These are phyloP conservation scores for Trichoderma sp. DNA, from an alignment of 2,329 filamentous ascomycete species.

Conservation along the genomic window DNA sequence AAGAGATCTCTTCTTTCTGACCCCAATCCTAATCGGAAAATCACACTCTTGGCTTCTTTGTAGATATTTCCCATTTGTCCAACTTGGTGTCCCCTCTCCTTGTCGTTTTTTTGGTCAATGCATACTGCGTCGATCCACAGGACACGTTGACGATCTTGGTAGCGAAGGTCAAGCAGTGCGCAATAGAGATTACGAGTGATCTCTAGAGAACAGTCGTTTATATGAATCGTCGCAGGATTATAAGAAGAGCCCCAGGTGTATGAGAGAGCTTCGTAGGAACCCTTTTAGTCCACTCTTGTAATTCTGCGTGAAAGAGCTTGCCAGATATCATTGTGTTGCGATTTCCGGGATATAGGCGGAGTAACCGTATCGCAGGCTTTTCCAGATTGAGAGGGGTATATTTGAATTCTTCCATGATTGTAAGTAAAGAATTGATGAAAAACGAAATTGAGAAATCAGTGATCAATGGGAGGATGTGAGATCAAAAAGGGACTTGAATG, in stretches of 20 bases:
- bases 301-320: background rate
- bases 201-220: background rate
- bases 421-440: no score
- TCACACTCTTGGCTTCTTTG: conserved; percentile 8
- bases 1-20: background rate
- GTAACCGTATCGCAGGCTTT: background rate
- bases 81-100: conserved; percentile 22
- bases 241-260: conserved; percentile 11
- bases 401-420: background rate
- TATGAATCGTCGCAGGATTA: background rate
- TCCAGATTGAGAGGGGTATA: background rate
- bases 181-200: background rate
- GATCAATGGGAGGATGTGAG: no score
- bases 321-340: background rate
- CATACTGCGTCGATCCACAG: conserved; percentile 7
- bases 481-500: no score
- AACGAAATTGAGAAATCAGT: no score
- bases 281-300: no score
- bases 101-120: conserved; percentile 9
- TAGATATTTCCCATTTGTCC: conserved; percentile 20
- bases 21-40: conserved; percentile 5
- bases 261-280: conserved; percentile 20
- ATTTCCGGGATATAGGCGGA: background rate
- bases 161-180: conserved; percentile 3
- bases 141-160: background rate